Evolutionary conservation across 2,329 filamentous ascomycete species (phyloP).

Genomic region (Zarea fungicola): DNA sequence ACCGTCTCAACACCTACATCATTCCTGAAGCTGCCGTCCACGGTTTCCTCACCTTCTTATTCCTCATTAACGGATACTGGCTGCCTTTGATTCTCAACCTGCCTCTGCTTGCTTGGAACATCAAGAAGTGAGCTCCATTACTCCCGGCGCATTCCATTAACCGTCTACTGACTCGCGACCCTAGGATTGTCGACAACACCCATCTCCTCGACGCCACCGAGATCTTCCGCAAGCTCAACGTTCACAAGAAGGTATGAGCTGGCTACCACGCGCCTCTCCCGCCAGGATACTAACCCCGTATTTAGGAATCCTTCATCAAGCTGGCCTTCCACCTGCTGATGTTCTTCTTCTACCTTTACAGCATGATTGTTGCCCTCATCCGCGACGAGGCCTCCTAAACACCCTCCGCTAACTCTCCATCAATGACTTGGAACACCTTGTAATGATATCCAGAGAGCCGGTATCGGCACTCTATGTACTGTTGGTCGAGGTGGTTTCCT

Average conservation of each 20-base stretch:
- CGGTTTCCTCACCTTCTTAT: conserved; percentile 89
- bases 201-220: conserved; percentile 96
- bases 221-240: conserved; percentile 98
- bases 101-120: conserved; percentile 87
- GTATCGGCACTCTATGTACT: conserved; percentile 2
- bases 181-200: conserved; percentile 91
- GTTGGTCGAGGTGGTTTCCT: conserved; percentile 4
- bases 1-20: conserved; percentile 99
- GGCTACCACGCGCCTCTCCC: not conserved
- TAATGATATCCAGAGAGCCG: conserved; percentile 13
- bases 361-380: conserved; percentile 96
- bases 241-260: conserved; percentile 84
- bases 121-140: conserved; percentile 82
- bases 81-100: conserved; percentile 85
- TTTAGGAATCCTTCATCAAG: conserved; percentile 96
- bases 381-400: conserved; percentile 82
- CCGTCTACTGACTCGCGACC: conserved; percentile 18
- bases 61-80: conserved; percentile 99
- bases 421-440: conserved; percentile 8
- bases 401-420: not conserved
- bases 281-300: conserved; percentile 19
- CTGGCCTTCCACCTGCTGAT: conserved; percentile 97
- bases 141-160: not conserved
- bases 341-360: conserved; percentile 99
- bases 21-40: conserved; percentile 97